Evolutionary conservation across 768 basidiomycete species (phyloP), one percentile per base, ranked within the genome.

Genomic region (Kwoniella bestiolae): DNA sequence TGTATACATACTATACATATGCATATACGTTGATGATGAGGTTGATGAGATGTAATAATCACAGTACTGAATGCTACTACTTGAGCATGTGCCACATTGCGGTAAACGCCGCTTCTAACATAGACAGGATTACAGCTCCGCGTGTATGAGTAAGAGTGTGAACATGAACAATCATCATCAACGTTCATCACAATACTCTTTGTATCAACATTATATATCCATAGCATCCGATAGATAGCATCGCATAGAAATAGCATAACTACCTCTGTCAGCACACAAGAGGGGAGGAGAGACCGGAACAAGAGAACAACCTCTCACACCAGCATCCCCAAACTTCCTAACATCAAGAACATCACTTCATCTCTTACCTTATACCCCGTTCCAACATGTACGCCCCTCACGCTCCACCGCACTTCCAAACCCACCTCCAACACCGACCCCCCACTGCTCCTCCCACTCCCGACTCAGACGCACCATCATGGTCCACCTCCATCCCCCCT

Each of bases 371-470:
- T 5, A 23, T 5, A 18, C 31, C 28, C 28, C 32, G 8, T 60
- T 18, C 8, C 29, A 1, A 26, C 28, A 61, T 61, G 60, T 61
- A 61, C 50, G 60, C 60, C 18, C 60, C 49, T 50, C 62, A 63
- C 45, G 53, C 62, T 5, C 62, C 62, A 28, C 62, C 55, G 7
- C 62, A 63, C 31, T 45, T 63, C 21, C 53, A 55, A 21, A 35
- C 45, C 32, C 34, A 41, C 41, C 53, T 56, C 25, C 47, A 53
- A 25, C 64, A 59, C 51, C 66, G 69, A 57, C 69, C 69, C 3
- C 69, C 69, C n/a, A 70, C 69, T 14, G 64, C 55, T 3, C 65
- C 69, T 16, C 35, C 65, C 3, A 70, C 69, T 18, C 69, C 69
- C 23, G 69, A 70, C 34, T 63, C 49, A 21, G 57, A 64, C 31